A percentile compares a stretch with the other conserved stretches of the same genome.
Evolutionary conservation across 108 stramenopile genomes (phyloP).

Genomic region (Pelagomonas calceolata): DNA sequence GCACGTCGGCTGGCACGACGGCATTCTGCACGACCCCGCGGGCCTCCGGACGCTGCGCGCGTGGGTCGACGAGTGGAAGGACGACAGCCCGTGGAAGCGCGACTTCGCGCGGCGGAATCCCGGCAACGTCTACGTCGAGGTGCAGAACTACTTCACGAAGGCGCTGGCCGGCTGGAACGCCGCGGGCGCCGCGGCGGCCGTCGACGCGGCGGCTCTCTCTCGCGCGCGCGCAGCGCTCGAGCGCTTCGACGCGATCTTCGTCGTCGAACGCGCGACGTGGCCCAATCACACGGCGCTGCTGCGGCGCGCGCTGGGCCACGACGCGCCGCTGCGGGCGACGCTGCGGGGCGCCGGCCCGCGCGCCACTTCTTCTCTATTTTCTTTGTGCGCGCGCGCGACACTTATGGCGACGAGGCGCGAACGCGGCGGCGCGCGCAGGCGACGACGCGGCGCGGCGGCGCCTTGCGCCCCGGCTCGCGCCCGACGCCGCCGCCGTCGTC

Average conservation of each 20-base stretch:
- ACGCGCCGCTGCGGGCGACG: too few relatives aligned
- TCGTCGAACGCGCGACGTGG: background rate
- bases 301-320: too few relatives aligned
- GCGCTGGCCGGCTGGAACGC: slow-evolving; percentile 3
- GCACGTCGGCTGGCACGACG: slow-evolving; percentile 16
- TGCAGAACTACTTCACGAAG: slow-evolving; percentile 17
- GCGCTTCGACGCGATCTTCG: background rate
- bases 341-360: too few relatives aligned
- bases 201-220: background rate
- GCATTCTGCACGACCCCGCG: background rate
- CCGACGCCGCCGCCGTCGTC: background rate
- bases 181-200: background rate
- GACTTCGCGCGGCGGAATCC: background rate
- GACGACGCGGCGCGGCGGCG: background rate
- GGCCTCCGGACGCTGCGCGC: background rate
- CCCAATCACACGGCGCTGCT: background rate
- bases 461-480: background rate
- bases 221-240: background rate
- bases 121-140: slow-evolving; percentile 10
- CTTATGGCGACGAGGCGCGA: too few relatives aligned
- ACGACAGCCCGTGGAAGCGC: background rate
- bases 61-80: slow-evolving; percentile 8
- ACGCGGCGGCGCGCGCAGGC: too few relatives aligned
- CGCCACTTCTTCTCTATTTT: too few relatives aligned
- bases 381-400: too few relatives aligned